These are phyloP conservation scores for Penicillium brevicompactum DNA, from an alignment of 2,329 filamentous ascomycete species.

Conservation along the genomic window DNA sequence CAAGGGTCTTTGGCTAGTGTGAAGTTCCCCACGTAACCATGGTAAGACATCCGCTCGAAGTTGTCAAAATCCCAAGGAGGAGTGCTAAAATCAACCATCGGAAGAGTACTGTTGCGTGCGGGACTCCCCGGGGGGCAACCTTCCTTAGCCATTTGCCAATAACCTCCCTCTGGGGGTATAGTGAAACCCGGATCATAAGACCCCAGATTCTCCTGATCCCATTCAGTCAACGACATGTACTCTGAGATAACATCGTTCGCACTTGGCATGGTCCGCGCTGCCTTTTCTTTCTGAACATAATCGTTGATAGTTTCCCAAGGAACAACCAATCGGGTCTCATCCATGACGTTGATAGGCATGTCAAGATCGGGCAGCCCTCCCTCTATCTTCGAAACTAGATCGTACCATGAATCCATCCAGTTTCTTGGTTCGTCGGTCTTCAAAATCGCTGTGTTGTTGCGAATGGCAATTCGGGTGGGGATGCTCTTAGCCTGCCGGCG, in stretches of 20 bases:
- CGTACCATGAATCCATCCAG: constrained; percentile 47
- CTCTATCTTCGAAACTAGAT: constrained; percentile 41
- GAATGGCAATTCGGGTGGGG: constrained; percentile 42
- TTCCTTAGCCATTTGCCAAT: constrained; percentile 47
- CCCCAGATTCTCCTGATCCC: constrained; percentile 13
- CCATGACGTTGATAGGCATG: constrained; percentile 53
- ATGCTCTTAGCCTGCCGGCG: constrained; percentile 44
- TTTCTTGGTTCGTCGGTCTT: constrained; percentile 28
- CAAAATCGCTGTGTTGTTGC: constrained; percentile 41
- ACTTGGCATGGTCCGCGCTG: constrained; percentile 12
- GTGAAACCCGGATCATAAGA: constrained; percentile 13
- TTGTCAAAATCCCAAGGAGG: constrained; percentile 27
- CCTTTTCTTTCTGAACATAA: constrained; percentile 38
- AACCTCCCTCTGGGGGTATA: constrained; percentile 26
- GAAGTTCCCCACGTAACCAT: constrained; percentile 53
- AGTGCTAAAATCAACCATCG: constrained; percentile 39
- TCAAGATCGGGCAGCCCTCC: constrained; percentile 49
- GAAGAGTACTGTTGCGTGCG: constrained; percentile 22
- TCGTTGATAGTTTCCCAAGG: constrained; percentile 49
- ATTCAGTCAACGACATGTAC: constrained; percentile 11
- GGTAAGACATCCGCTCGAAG: constrained; percentile 37
- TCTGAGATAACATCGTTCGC: constrained; percentile 1
- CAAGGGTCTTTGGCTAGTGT: constrained; percentile 50
- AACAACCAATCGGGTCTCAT: constrained; percentile 51
- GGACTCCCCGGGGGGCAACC: constrained; percentile 37